A percentile compares a stretch with the other conserved stretches of the same genome.
These are phyloP conservation scores for Pichia exigua DNA, from an alignment of 805 yeast genomes.

Conservation along the genomic window DNA sequence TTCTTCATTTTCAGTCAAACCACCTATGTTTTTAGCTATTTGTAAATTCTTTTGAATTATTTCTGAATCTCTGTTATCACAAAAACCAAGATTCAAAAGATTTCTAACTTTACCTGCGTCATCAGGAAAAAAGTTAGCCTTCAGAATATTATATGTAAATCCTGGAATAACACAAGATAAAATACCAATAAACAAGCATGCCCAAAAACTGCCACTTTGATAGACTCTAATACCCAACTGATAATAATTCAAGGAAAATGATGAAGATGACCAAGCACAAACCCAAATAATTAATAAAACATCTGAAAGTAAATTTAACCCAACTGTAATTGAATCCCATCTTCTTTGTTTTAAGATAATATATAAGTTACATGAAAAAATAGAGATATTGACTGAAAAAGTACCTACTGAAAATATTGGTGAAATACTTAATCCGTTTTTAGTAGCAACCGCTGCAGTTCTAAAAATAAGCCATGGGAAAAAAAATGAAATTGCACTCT, in stretches of 20 bases:
- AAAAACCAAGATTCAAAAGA: conserved; percentile 44
- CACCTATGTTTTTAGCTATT: conserved; percentile 9
- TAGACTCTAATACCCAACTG: conserved; percentile 55
- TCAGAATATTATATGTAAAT: conserved; percentile 41
- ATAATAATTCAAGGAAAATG: conserved; percentile 49
- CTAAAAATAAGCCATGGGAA: conserved; percentile 55
- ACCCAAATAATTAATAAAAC: conserved; percentile 65
- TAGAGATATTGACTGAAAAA: conserved; percentile 51
- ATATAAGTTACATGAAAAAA: conserved; percentile 56
- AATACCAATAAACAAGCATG: conserved; percentile 47
- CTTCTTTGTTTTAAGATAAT: conserved; percentile 60
- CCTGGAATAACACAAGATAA: conserved; percentile 55
- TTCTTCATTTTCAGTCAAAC: neutral
- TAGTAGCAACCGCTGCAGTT: conserved; percentile 34
- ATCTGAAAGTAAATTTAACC: conserved; percentile 47
- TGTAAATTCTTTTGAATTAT: conserved; percentile 9
- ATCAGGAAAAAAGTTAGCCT: conserved; percentile 46
- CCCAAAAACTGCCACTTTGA: conserved; percentile 62
- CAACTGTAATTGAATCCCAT: conserved; percentile 68
- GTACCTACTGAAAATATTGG: conserved; percentile 70
- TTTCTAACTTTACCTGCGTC: conserved; percentile 72
- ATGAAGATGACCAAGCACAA: conserved; percentile 61
- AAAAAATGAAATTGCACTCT: conserved; percentile 60
- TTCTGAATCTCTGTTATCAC: conserved; percentile 27
- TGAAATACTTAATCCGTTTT: conserved; percentile 47